A percentile compares a stretch with the other conserved stretches of the same genome.
Conservation (phyloP, 257 asterid genomes). For the Ocimum tenuiflorum region DNA sequence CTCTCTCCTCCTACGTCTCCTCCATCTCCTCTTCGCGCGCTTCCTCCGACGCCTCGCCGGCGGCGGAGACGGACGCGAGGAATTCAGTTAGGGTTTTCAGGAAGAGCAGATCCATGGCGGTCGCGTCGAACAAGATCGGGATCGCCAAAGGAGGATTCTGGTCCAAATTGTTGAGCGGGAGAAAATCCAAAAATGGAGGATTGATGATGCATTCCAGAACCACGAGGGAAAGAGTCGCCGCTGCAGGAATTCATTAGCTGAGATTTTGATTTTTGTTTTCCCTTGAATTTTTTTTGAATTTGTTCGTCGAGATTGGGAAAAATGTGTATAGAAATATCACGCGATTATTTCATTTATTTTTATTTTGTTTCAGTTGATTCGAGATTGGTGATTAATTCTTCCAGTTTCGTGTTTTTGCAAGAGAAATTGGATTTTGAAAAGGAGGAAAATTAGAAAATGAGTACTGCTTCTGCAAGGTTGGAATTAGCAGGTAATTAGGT, state of each 20-base stretch:
- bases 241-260: constrained; percentile 23
- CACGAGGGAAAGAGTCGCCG: constrained; percentile 29
- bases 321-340: background rate
- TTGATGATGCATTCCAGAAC: constrained; percentile 46
- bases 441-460: too few relatives aligned
- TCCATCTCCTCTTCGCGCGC: constrained; percentile 43
- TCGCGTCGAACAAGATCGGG: constrained; percentile 9
- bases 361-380: too few relatives aligned
- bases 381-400: background rate
- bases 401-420: too few relatives aligned
- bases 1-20: constrained; percentile 41
- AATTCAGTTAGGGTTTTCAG: constrained; percentile 24
- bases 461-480: background rate
- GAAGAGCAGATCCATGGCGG: constrained; percentile 52
- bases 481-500: background rate
- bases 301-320: too few relatives aligned
- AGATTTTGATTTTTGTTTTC: too few relatives aligned
- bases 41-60: constrained; percentile 46
- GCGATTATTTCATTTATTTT: constrained; percentile 20
- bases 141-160: constrained; percentile 41
- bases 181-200: too few relatives aligned
- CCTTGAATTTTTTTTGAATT: background rate
- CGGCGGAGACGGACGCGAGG: too few relatives aligned
- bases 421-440: too few relatives aligned
- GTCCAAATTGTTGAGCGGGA: constrained; percentile 51